Conservation (phyloP, 257 asterid genomes). For the Penstemon davidsonii region DNA sequence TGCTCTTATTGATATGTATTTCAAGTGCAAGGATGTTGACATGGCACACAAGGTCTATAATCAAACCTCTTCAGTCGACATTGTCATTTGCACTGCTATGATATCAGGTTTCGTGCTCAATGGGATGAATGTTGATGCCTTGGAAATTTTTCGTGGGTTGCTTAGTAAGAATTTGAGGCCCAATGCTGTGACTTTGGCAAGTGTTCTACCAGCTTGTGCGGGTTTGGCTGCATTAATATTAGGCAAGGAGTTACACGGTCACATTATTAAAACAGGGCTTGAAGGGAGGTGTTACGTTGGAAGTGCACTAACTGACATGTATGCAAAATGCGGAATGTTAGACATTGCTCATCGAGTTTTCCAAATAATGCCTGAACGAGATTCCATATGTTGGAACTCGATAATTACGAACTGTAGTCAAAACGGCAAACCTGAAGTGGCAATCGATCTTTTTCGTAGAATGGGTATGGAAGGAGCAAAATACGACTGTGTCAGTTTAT, state of each 20-base stretch:
- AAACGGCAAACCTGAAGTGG: slow-evolving; percentile 68
- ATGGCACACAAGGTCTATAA: slow-evolving; percentile 59
- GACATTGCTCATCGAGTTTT: slow-evolving; percentile 62
- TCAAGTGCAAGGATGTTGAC: slow-evolving; percentile 66
- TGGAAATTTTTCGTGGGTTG: slow-evolving; percentile 56
- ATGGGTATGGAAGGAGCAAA: slow-evolving; percentile 66
- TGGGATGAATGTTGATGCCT: slow-evolving; percentile 67
- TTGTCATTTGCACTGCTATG: slow-evolving; percentile 80
- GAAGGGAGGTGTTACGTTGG: slow-evolving; percentile 67
- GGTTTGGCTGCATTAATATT: slow-evolving; percentile 53
- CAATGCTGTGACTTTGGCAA: slow-evolving; percentile 81
- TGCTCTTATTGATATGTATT: slow-evolving; percentile 78
- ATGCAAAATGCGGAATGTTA: slow-evolving; percentile 79
- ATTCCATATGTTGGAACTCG: slow-evolving; percentile 81
- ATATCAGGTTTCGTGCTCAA: slow-evolving; percentile 78
- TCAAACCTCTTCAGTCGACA: slow-evolving; percentile 50
- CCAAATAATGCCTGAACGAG: slow-evolving; percentile 53
- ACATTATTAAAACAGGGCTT: slow-evolving; percentile 50
- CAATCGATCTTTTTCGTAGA: slow-evolving; percentile 57
- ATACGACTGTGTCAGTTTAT: slow-evolving; percentile 72
- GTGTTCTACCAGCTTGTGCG: slow-evolving; percentile 85
- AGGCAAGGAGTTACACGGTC: slow-evolving; percentile 78
- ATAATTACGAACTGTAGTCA: slow-evolving; percentile 72
- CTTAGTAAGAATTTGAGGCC: slow-evolving; percentile 60
- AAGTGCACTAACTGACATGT: slow-evolving; percentile 83